These are phyloP conservation scores for Paramarasmius palmivorus DNA, from an alignment of 1,284 basidiomycete species.

Conservation along the genomic window DNA sequence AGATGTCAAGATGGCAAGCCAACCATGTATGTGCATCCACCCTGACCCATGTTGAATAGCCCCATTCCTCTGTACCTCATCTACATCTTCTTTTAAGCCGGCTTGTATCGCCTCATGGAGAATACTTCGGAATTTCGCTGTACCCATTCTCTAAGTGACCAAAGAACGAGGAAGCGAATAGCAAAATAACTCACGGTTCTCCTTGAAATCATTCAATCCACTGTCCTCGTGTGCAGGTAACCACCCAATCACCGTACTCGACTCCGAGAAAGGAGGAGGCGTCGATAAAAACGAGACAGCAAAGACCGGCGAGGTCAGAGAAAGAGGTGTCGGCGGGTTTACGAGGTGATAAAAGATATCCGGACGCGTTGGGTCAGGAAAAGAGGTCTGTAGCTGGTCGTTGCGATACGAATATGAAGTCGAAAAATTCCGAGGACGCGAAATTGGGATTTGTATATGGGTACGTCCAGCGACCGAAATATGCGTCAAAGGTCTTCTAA, in stretches of 20 bases:
- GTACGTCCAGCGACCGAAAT: neutral
- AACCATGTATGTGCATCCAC: constrained; percentile 86
- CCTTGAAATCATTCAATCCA: constrained; percentile 65
- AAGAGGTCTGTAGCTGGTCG: constrained; percentile 18
- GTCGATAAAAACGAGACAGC: constrained; percentile 61
- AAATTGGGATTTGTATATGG: neutral
- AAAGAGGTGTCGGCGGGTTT: constrained; percentile 49
- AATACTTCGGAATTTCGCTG: constrained; percentile 59
- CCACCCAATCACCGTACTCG: constrained; percentile 68
- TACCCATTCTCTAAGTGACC: neutral
- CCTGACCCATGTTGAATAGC: constrained; percentile 67
- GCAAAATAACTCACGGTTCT: constrained; percentile 54
- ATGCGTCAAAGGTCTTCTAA: too few species aligned
- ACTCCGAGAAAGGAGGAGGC: constrained; percentile 44
- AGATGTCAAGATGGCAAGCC: constrained; percentile 19
- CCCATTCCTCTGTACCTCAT: constrained; percentile 64
- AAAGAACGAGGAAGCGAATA: neutral
- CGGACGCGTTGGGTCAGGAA: constrained; percentile 56
- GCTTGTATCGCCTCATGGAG: constrained; percentile 59
- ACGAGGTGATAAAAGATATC: constrained; percentile 72
- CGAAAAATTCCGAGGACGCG: neutral
- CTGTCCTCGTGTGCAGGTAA: constrained; percentile 58
- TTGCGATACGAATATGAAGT: neutral
- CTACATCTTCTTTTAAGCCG: constrained; percentile 54
- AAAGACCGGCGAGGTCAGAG: constrained; percentile 47